Evolutionary conservation across 805 yeast species (phyloP), one percentile per base, ranked within the genome.

Genomic region (Nakazawaea wyomingensis): DNA sequence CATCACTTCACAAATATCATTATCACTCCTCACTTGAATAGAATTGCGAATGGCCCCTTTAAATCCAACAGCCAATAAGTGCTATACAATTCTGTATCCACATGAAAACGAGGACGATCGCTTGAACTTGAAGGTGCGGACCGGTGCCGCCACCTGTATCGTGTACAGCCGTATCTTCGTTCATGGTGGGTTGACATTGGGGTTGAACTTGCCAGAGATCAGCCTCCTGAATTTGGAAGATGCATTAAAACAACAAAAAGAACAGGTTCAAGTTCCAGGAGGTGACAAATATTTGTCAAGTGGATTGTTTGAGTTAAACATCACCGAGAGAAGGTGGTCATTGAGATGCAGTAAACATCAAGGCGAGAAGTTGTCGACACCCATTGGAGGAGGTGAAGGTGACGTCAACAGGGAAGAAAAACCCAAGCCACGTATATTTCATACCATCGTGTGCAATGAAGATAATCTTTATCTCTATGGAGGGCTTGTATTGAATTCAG

Each of bases 111-210:
- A 66, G 27, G 50, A 52, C 4, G 76, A 74, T 44, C 64, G 84
- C 22, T 56, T 69, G 34, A 70, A 76, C 44, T 61, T 83, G 47
- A 78, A 77, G 42, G 74, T 74, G 36, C 67, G 91, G 44, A 80
- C 88, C 1, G 93, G 93, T 13, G 76, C 87, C 2, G 77, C 87
- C 0, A 62, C 79, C 2, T 64, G 72, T 1, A 65, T 80, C 20
- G 67, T 72, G 29, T 74, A 79, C 51, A 82, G 90, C 5, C 66
- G 78, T 39, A 66, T 84, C 1, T 72, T 80, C 24, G 80, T 77
- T 0, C 76, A 68, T 55, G 91, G 90, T n/a, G 93, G 93, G 0
- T 60, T 81, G 14, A 73, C 79, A 0, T 59, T 79, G 8, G 84
- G 82, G 1, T 53, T 84, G 14, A 74, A 74, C 37, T 53, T 81